Evolutionary conservation across 495 filamentous ascomycete genomes (phyloP).

Genomic region (Neurospora hispaniola): DNA sequence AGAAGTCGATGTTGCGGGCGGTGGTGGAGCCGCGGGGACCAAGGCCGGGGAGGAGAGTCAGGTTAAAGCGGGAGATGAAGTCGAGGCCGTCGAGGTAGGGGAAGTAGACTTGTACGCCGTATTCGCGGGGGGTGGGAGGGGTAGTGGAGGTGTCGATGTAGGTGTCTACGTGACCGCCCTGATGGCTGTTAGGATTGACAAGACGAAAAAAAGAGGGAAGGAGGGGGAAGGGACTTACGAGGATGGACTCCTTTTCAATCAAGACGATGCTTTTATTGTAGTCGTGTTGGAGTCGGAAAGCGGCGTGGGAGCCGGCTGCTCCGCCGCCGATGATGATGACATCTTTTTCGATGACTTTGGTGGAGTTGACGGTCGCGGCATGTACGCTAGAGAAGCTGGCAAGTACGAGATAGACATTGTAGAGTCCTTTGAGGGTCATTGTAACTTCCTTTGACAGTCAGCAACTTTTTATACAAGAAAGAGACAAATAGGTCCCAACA

Average conservation of each 20-base stretch:
- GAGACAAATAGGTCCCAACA: not conserved
- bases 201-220: too few relatives aligned
- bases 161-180: too few relatives aligned
- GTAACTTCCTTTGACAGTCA: not conserved
- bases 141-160: too few relatives aligned
- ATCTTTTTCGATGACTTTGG: conserved; percentile 11
- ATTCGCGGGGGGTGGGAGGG: too few relatives aligned
- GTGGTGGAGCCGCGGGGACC: too few relatives aligned
- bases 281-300: conserved; percentile 31
- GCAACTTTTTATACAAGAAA: not conserved
- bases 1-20: too few relatives aligned
- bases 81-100: too few relatives aligned
- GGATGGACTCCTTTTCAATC: conserved; percentile 27
- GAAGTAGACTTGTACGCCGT: too few relatives aligned
- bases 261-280: conserved; percentile 28
- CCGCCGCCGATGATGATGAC: conserved; percentile 37
- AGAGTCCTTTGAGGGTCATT: not conserved
- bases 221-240: conserved; percentile 15
- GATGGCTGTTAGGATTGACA: too few relatives aligned
- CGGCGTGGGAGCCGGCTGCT: conserved; percentile 36
- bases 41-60: too few relatives aligned
- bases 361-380: not conserved
- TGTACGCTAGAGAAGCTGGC: not conserved
- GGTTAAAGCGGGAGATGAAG: too few relatives aligned
- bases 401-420: not conserved